Base-by-base conservation (phyloP, 345 rosid species). In the Salix purpurea region DNA sequence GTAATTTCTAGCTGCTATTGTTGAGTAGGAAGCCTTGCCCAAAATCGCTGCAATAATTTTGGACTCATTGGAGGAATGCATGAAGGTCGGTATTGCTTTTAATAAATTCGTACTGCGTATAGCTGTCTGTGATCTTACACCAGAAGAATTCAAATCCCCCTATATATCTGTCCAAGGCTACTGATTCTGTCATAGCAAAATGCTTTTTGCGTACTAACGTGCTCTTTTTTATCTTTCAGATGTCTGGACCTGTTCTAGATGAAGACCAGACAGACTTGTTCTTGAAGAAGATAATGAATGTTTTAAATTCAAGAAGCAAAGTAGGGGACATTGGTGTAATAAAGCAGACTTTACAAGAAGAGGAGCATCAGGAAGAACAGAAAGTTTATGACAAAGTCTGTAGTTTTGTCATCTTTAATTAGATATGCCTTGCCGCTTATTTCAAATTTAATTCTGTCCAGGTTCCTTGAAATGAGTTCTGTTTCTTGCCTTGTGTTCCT, bases 31-130 rank as follows among this genome's bases (percentile, higher is more conserved):
- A 23, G 18, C 13, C 9, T 2, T 4, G 16, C 37, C 6, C 7
- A 71, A 48, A 37, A 64, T 71, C 9, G n/a, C 26, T 44, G 54
- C 42, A 65, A 36, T 12, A n/a, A 71, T 64, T 64, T 48, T 77
- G 50, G 71, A 48, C 37, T 71, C 80, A 6, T 18, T 77, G 50
- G 52, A 64, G 1, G 65, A 71, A 56, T 71, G 80, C 65, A 48
- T 71, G 30, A 28, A 71, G 80, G 80, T 77, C 28, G 46, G 74
- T 30, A 10, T 36, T 10, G 21, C 61, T 60, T 10, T 26, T 23
- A 12, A 58, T 0, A 58, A 58, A 9, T 58, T 4, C 9, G 11
- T 56, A 56, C 62, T n/a, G 62, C 62, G 23, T 56, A n/a, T 56
- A 56, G 24, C 26, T 56, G 62, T n/a, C 23, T 56, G 23, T n/a